Base-by-base conservation (phyloP, 768 basidiomycete genomes). In the Mycena rebaudengoi region DNA sequence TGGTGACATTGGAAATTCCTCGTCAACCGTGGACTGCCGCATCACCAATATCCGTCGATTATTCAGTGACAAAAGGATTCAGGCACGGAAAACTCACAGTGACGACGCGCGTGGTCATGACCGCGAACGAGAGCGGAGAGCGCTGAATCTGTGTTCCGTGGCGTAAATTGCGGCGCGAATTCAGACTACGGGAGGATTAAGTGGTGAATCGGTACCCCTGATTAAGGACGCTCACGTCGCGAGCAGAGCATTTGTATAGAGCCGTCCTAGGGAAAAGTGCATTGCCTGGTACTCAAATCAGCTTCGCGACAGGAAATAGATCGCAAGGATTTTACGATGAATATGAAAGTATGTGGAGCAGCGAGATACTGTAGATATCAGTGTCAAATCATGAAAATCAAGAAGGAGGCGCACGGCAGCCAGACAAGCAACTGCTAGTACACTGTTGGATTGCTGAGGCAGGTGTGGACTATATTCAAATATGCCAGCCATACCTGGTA, bases 221-320 rank as follows among this genome's bases (percentile, higher is more conserved):
- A 12, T 29, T n/a, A 51, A 39, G 10, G 18, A 60, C 8, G 18
- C 70, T 59, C 10, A 71, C 72, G 70, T 73, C 5, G 69, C 72
- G 11, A 73, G 66, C 18, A 73, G 65, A 5, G 70, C 67, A 29
- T 73, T 73, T 18, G 72, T 73, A 50, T 73, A 73, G 14, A 73
- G 52, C 4, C 72, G 66, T 0, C 70, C 72, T 26, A 73, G 57
- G 18, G 65, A 73, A 12, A 73, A 69, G 60, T 73, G 72, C 66
- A 73, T 69, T n/a, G 70, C 72, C 72, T 73, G 58, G 18, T 5
- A 45, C 10, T 26, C 35, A 29, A 18, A 7, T 18, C 12, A 10
- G 20, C 18, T 16, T n/a, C 5, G 13, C 25, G 40, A 20, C 39
- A 5, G 25, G 2, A 16, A 7, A 14, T 16, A 37, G 33, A 35